phyloP scores from a whole-genome alignment of 805 yeast species.

The Candida sakaeoensis region DNA sequence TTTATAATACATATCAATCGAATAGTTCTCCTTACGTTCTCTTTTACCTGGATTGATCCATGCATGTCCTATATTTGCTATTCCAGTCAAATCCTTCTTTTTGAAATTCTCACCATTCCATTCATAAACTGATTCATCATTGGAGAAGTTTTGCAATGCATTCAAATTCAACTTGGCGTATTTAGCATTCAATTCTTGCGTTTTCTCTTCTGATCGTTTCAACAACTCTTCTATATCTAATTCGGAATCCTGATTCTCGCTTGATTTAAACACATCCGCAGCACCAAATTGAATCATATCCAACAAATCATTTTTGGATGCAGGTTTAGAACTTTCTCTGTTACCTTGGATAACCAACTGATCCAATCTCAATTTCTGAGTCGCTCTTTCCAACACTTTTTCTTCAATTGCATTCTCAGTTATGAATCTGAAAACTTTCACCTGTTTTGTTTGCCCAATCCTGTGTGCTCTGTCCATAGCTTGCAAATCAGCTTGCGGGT shows the following conservation, averaged over 20 bases:
- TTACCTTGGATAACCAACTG: slow-evolving; percentile 84
- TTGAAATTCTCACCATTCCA: slow-evolving; percentile 86
- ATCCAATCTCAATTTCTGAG: slow-evolving; percentile 73
- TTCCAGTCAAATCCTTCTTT: slow-evolving; percentile 52
- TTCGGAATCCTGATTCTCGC: slow-evolving; percentile 42
- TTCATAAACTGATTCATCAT: slow-evolving; percentile 69
- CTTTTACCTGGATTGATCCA: slow-evolving; percentile 88
- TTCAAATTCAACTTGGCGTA: slow-evolving; percentile 68
- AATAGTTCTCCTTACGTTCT: slow-evolving; percentile 80
- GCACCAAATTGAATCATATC: slow-evolving; percentile 87
- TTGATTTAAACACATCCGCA: slow-evolving; percentile 50
- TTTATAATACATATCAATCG: slow-evolving; percentile 82
- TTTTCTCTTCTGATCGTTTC: slow-evolving; percentile 58
- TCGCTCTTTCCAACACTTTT: slow-evolving; percentile 75
- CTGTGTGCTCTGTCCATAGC: slow-evolving; percentile 90
- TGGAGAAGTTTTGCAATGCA: slow-evolving; percentile 72
- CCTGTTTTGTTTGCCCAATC: slow-evolving; percentile 84
- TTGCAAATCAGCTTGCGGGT: slow-evolving; percentile 85
- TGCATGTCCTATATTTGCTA: slow-evolving; percentile 48
- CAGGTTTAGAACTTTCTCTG: slow-evolving; percentile 40
- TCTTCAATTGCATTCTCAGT: slow-evolving; percentile 84
- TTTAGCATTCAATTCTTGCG: slow-evolving; percentile 56
- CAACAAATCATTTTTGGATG: slow-evolving; percentile 67
- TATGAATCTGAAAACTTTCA: slow-evolving; percentile 70
- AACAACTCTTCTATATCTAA: slow-evolving; percentile 61